Percentiles rank a stretch among this genome's conserved stretches.
Conservation (phyloP, 208 protist species). For the Acanthamoeba healyi region DNA sequence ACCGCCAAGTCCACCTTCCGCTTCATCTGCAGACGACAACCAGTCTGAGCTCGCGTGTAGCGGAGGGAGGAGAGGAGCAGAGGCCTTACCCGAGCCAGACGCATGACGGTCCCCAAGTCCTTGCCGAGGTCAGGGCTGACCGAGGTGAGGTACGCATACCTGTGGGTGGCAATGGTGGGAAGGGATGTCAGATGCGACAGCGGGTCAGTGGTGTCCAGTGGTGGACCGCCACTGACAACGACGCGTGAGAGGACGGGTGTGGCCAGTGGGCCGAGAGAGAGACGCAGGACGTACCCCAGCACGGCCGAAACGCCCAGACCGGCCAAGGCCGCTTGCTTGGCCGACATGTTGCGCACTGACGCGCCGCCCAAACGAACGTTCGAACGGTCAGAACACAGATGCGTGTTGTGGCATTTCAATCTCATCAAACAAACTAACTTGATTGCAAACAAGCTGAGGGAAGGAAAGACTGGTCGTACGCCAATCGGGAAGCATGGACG, state of each 20-base stretch:
- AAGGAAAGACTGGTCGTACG: too few species aligned
- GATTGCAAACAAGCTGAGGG: too few species aligned
- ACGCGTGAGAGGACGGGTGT: too few species aligned
- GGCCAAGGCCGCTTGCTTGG: not conserved
- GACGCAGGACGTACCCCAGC: not conserved
- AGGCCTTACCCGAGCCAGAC: not conserved
- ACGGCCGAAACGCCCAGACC: not conserved
- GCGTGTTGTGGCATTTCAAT: too few species aligned
- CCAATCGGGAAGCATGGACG: too few species aligned
- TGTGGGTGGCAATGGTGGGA: not conserved
- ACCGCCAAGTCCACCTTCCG: not conserved
- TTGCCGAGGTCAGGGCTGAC: not conserved
- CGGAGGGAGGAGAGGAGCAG: not conserved
- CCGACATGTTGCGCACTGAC: not conserved
- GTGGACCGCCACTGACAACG: too few species aligned
- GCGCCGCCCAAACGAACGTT: too few species aligned
- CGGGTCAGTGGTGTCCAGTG: not conserved
- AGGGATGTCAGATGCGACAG: not conserved
- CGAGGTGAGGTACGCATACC: not conserved
- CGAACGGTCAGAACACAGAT: too few species aligned
- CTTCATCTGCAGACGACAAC: slow-evolving; percentile 22
- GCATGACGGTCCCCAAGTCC: not conserved
- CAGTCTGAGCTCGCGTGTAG: not conserved
- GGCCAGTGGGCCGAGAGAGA: too few species aligned
- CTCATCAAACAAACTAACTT: too few species aligned